Base-by-base conservation (phyloP, 768 basidiomycete genomes). In the Tylopilus felleus region DNA sequence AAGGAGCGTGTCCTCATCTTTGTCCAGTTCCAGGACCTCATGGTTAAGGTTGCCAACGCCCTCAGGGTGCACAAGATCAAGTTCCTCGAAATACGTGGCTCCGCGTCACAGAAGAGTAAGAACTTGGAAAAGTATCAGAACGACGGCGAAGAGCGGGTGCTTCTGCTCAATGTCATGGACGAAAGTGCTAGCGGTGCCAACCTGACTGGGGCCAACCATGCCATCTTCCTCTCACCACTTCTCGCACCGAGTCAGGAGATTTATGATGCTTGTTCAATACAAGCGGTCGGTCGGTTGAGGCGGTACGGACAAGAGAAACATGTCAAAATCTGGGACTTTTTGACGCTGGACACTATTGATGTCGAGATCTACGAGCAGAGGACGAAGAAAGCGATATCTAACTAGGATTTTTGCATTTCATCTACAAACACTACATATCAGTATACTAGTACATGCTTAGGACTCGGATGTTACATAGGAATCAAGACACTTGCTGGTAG, bases 131-230 rank as follows among this genome's bases (percentile, higher is more conserved):
- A 78, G 61, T 98, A 95, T 80, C 95, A 98, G 71, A 84, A 87
- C 51, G 76, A 83, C 41, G 83, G 86, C 63, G 74, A 80, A 53
- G 89, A 90, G 61, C 82, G 86, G 29, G 93, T 94, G 16, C 76
- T 98, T 43, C 77, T 98, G 50, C 74, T 98, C 57, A 93, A 93
- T 61, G 89, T 96, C 58, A 93, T 90, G 83, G 93, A 96, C 70
- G 93, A 95, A 71, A 93, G 90, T 57, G 90, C 92, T n/a, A 90
- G 90, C 55, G 92, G 92, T 41, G 89, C 90, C 60, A 98, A 98
- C 68, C 73, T 98, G 66, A 97, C 94, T 4, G 84, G 82, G 33
- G 95, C 95, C 19, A 98, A 94, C 71, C 93, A 95, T 65, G 94
- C 93, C 35, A 87, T 97, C 67, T 98, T 98, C 78, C 76, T 98